Conservation (phyloP, 2,329 filamentous ascomycete species). For the Sporothrix pseudoabietina region DNA sequence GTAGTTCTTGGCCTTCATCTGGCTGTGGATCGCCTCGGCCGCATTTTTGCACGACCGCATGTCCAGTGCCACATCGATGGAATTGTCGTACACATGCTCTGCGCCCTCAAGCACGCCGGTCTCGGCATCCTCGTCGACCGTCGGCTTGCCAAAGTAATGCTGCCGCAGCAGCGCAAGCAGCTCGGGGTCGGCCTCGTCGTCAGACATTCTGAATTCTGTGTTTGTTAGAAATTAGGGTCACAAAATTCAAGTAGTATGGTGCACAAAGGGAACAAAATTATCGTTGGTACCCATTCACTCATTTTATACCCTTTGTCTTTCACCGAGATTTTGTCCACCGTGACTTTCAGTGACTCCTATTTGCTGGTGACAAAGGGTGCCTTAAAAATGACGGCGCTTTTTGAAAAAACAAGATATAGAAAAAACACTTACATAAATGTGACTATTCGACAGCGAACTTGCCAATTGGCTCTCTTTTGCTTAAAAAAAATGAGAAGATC, state of each 20-base stretch:
- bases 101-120: conserved; percentile 82
- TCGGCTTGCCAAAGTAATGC: conserved; percentile 66
- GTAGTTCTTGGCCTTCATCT: conserved; percentile 83
- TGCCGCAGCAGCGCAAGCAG: conserved; percentile 83
- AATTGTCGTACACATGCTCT: conserved; percentile 86
- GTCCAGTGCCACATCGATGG: conserved; percentile 88
- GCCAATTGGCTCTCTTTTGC: conserved; percentile 4
- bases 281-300: not conserved
- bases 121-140: conserved; percentile 63
- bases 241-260: not conserved
- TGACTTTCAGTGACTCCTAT: conserved; percentile 2
- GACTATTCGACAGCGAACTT: not conserved
- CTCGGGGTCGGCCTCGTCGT: conserved; percentile 88
- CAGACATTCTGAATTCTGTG: conserved; percentile 63
- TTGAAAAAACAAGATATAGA: not conserved
- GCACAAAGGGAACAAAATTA: not conserved
- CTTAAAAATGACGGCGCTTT: not conserved
- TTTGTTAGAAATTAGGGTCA: not conserved
- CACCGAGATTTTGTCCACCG: conserved; percentile 22
- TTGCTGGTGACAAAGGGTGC: not conserved
- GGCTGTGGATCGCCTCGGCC: conserved; percentile 72
- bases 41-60: conserved; percentile 81
- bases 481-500: not conserved
- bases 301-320: not conserved
- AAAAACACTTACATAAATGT: conserved; percentile 12